Conservation (phyloP, 2,329 filamentous ascomycete genomes). For the Fusarium buxicola region DNA sequence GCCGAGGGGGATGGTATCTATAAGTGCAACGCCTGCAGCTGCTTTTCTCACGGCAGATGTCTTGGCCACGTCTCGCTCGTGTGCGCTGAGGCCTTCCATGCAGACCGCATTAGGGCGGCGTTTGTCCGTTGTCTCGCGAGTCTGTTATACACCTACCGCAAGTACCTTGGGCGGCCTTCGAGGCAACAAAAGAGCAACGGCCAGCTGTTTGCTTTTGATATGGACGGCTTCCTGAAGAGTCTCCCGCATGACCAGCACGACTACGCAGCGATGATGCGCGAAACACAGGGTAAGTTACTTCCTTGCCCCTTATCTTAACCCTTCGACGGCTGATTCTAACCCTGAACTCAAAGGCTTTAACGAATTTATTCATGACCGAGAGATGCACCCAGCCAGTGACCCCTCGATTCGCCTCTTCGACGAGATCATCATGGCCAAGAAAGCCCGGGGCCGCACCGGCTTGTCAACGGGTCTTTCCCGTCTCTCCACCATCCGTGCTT, state of each 20-base stretch:
- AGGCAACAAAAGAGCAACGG: conserved; percentile 71
- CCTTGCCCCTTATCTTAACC: neutral
- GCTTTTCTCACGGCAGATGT: conserved; percentile 68
- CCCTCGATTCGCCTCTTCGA: conserved; percentile 82
- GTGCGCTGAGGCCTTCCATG: conserved; percentile 70
- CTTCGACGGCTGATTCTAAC: conserved; percentile 14
- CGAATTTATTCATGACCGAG: conserved; percentile 86
- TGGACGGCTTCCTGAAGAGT: conserved; percentile 73
- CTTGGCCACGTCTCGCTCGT: conserved; percentile 73
- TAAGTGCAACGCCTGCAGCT: conserved; percentile 74
- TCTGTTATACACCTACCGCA: conserved; percentile 74
- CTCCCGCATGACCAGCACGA: conserved; percentile 74
- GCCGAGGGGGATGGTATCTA: conserved; percentile 79
- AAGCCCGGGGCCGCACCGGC: conserved; percentile 71
- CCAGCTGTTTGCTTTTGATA: conserved; percentile 72
- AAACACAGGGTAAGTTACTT: conserved; percentile 69
- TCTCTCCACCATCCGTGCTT: conserved; percentile 69
- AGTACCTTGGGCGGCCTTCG: conserved; percentile 68
- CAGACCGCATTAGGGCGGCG: conserved; percentile 70
- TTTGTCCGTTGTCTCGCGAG: conserved; percentile 76
- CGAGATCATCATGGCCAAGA: conserved; percentile 85
- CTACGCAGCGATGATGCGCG: conserved; percentile 71
- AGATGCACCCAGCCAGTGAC: conserved; percentile 71
- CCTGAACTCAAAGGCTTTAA: conserved; percentile 65
- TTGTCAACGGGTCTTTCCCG: conserved; percentile 74